Percentiles rank a stretch among this genome's conserved stretches.
These are phyloP conservation scores for Saturnispora ahearnii DNA, from an alignment of 805 yeast genomes.

Conservation along the genomic window DNA sequence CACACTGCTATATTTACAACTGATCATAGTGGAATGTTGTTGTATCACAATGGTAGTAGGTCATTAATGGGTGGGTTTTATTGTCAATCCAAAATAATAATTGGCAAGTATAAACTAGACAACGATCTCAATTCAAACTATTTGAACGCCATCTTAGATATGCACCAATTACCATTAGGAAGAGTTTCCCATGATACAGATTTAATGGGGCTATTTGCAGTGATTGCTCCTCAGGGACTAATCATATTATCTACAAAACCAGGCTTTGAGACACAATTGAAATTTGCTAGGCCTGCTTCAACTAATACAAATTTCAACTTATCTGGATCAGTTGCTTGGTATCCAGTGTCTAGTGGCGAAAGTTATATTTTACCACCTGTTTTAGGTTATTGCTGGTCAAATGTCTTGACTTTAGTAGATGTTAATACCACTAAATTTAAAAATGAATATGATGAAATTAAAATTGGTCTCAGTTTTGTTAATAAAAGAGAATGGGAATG, in stretches of 20 bases:
- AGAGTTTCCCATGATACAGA: constrained; percentile 41
- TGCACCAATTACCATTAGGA: constrained; percentile 53
- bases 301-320: constrained; percentile 24
- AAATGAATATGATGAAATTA: constrained; percentile 20
- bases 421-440: constrained; percentile 24
- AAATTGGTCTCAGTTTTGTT: constrained; percentile 27
- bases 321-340: constrained; percentile 53
- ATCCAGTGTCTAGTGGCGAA: constrained; percentile 38
- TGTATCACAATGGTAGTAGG: constrained; percentile 56
- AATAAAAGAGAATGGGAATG: constrained; percentile 35
- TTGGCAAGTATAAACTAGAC: constrained; percentile 37
- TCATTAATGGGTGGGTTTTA: constrained; percentile 47
- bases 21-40: constrained; percentile 48
- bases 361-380: constrained; percentile 26
- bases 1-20: constrained; percentile 49
- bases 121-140: constrained; percentile 3
- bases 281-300: constrained; percentile 39
- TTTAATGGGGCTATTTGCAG: constrained; percentile 47
- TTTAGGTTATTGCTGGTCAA: constrained; percentile 65
- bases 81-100: constrained; percentile 38
- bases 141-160: constrained; percentile 28
- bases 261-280: constrained; percentile 43
- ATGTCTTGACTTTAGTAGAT: constrained; percentile 42
- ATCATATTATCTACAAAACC: constrained; percentile 49
- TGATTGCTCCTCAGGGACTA: constrained; percentile 43